Conservation (phyloP, 331 rosid species). For the Cydonia oblonga region DNA sequence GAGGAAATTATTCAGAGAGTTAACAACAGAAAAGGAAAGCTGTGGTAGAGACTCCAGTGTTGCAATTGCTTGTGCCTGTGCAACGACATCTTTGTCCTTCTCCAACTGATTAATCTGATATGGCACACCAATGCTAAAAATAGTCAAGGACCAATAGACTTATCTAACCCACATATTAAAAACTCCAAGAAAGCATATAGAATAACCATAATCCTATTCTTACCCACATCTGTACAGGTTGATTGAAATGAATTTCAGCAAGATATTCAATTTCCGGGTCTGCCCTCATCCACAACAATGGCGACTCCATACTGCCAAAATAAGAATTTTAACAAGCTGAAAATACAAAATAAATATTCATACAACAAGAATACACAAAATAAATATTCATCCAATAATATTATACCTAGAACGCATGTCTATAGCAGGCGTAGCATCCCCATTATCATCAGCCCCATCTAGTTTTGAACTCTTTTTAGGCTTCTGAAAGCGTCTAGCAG, state of each 20-base stretch:
- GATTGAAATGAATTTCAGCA: slow-evolving; percentile 79
- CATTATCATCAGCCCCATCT: slow-evolving; percentile 95
- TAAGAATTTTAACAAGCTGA: neutral
- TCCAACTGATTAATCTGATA: slow-evolving; percentile 88
- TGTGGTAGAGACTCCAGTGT: slow-evolving; percentile 68
- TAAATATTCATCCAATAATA: neutral
- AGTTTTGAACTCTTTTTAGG: slow-evolving; percentile 68
- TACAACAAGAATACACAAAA: neutral
- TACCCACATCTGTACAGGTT: slow-evolving; percentile 99
- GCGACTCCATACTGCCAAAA: slow-evolving; percentile 67
- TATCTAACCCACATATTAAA: neutral
- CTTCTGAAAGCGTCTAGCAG: slow-evolving; percentile 87
- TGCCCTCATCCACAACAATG: slow-evolving; percentile 90
- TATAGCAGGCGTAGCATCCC: slow-evolving; percentile 50
- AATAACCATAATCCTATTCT: slow-evolving; percentile 29
- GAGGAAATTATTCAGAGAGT: slow-evolving; percentile 78
- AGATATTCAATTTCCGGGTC: slow-evolving; percentile 99
- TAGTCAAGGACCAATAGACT: neutral
- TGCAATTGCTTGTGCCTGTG: slow-evolving; percentile 89
- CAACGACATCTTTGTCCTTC: slow-evolving; percentile 93
- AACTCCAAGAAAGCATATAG: slow-evolving; percentile 7
- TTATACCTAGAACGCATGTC: slow-evolving; percentile 76
- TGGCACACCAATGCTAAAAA: slow-evolving; percentile 9
- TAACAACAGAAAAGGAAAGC: slow-evolving; percentile 72
- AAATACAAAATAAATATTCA: slow-evolving; percentile 11